phyloP scores from a whole-genome alignment of 164 flowering plant genomes.

The Sedum album region DNA sequence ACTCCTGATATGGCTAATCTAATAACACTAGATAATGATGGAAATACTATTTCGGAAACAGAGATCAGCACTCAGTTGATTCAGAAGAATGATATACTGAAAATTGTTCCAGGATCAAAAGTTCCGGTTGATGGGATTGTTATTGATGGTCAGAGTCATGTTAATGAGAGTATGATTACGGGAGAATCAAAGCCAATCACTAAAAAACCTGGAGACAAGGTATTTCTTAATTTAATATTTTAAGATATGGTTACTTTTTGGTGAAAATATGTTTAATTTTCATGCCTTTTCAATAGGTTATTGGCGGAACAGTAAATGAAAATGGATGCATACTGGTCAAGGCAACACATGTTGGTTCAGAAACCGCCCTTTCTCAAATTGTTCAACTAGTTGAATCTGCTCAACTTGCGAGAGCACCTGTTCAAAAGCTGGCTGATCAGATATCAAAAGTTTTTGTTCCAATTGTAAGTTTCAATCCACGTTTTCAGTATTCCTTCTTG shows the following conservation, averaged over 20 bases:
- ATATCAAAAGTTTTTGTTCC: slow-evolving; percentile 90
- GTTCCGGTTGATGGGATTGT: slow-evolving; percentile 91
- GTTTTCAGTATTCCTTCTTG: not conserved
- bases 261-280: not conserved
- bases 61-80: slow-evolving; percentile 77
- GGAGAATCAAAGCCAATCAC: slow-evolving; percentile 80
- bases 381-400: slow-evolving; percentile 95
- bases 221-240: slow-evolving; percentile 14
- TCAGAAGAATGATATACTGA: slow-evolving; percentile 74
- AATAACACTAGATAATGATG: slow-evolving; percentile 45
- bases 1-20: slow-evolving; percentile 73
- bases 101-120: slow-evolving; percentile 79
- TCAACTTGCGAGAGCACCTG: slow-evolving; percentile 87
- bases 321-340: slow-evolving; percentile 69
- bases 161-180: slow-evolving; percentile 94
- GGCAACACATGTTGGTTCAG: slow-evolving; percentile 94
- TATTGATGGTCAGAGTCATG: slow-evolving; percentile 76
- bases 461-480: slow-evolving; percentile 31
- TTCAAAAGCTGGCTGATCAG: slow-evolving; percentile 76
- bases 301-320: slow-evolving; percentile 88
- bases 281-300: slow-evolving; percentile 41
- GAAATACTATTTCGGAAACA: slow-evolving; percentile 55
- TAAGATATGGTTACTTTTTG: not conserved
- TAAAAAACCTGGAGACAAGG: slow-evolving; percentile 81
- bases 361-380: slow-evolving; percentile 87